Percentiles rank a stretch among this genome's conserved stretches.
These are phyloP conservation scores for Colletotrichum chrysophilum DNA, from an alignment of 2,329 filamentous ascomycete genomes.

Conservation along the genomic window DNA sequence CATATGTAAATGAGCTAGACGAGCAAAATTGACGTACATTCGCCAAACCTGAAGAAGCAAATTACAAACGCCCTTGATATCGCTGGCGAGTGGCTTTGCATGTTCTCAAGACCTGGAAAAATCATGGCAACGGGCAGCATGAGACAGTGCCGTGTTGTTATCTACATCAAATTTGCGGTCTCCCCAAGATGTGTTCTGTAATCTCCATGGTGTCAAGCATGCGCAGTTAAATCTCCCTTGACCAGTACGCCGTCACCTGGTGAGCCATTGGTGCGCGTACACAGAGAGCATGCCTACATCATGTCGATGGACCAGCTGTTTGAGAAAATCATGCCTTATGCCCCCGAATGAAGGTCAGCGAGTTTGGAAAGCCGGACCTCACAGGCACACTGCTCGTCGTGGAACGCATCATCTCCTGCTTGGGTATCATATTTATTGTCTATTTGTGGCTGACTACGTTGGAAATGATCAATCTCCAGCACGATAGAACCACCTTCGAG, in stretches of 20 bases:
- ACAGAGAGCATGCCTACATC: not conserved
- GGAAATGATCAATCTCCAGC: not conserved
- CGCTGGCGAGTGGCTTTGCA: not conserved
- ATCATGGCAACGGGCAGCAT: not conserved
- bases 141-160: not conserved
- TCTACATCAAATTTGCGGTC: not conserved
- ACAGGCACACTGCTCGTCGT: not conserved
- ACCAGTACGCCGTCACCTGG: not conserved
- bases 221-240: not conserved
- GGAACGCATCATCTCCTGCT: not conserved
- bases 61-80: not conserved
- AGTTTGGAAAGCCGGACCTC: not conserved
- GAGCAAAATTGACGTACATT: not conserved
- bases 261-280: not conserved
- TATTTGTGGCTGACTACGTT: not conserved
- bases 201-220: not conserved
- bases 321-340: fast-evolving
- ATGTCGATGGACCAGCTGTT: not conserved
- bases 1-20: not conserved
- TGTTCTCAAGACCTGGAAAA: not conserved
- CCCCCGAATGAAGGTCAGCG: not conserved
- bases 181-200: not conserved
- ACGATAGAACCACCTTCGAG: not conserved
- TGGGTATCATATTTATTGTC: not conserved
- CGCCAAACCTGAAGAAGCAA: not conserved